Conservation (phyloP, 805 yeast genomes). For the Zygoascus tannicola region DNA sequence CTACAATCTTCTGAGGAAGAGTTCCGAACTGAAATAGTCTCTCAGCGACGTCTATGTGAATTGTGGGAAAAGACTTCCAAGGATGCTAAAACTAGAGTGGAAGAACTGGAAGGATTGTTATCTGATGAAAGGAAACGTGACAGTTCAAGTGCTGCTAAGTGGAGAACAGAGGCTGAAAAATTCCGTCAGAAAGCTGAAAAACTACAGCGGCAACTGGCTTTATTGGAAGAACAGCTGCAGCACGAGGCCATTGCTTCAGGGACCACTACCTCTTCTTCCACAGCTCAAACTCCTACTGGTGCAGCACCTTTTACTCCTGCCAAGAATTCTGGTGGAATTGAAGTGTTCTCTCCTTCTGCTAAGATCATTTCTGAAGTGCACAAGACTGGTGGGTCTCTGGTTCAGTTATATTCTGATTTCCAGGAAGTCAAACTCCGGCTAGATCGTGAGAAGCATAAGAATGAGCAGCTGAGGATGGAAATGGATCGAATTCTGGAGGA, state of each 20-base stretch:
- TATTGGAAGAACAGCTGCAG: constrained; percentile 33
- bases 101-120: constrained; percentile 41
- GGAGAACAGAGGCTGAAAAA: constrained; percentile 31
- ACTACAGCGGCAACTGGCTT: constrained; percentile 33
- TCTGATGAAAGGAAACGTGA: constrained; percentile 35
- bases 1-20: constrained; percentile 37
- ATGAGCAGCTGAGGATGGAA: constrained; percentile 59
- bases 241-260: constrained; percentile 6
- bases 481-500: constrained; percentile 65
- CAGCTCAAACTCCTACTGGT: constrained; percentile 7
- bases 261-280: constrained; percentile 12
- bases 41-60: constrained; percentile 52
- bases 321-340: constrained; percentile 10
- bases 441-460: constrained; percentile 59
- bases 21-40: constrained; percentile 46
- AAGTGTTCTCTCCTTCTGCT: constrained; percentile 46
- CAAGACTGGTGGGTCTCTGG: constrained; percentile 48
- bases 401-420: constrained; percentile 57
- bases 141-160: constrained; percentile 22
- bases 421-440: constrained; percentile 56
- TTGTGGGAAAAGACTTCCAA: constrained; percentile 45
- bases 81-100: constrained; percentile 44
- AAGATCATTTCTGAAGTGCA: constrained; percentile 40
- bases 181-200: constrained; percentile 31
- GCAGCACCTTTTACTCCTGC: constrained; percentile 11